These are phyloP conservation scores for Colletotrichum sp. DNA, from an alignment of 2,329 filamentous ascomycete genomes.

Conservation along the genomic window DNA sequence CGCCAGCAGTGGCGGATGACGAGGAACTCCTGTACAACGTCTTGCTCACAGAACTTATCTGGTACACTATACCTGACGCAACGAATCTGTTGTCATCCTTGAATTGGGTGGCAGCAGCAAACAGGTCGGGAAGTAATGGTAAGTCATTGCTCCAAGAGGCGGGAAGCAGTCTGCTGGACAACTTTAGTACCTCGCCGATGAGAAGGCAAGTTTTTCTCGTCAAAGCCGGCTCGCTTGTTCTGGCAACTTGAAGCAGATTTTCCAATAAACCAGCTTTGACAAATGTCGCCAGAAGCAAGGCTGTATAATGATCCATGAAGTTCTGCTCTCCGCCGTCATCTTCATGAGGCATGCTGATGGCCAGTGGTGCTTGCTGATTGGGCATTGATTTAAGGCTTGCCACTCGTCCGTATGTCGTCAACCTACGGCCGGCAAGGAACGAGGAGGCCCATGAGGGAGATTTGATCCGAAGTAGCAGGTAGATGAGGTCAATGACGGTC, in stretches of 20 bases:
- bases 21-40: constrained; percentile 82
- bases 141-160: constrained; percentile 81
- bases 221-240: constrained; percentile 70
- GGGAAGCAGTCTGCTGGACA: constrained; percentile 86
- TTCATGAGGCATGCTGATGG: constrained; percentile 54
- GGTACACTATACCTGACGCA: constrained; percentile 91
- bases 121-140: constrained; percentile 86
- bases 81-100: constrained; percentile 75
- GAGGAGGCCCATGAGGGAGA: constrained; percentile 94
- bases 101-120: constrained; percentile 77
- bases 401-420: constrained; percentile 97
- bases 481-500: constrained; percentile 87
- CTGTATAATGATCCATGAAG: constrained; percentile 92
- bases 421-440: constrained; percentile 86
- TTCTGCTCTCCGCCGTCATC: constrained; percentile 78
- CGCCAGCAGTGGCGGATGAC: constrained; percentile 36
- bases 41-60: constrained; percentile 96
- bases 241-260: constrained; percentile 67
- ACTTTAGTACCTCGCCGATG: constrained; percentile 88
- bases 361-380: constrained; percentile 33
- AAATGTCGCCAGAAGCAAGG: constrained; percentile 83
- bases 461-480: constrained; percentile 83
- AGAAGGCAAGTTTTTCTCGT: constrained; percentile 90
- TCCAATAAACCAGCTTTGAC: constrained; percentile 79
- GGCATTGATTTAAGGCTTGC: constrained; percentile 76